A percentile compares a stretch with the other conserved stretches of the same genome.
These are phyloP conservation scores for Botrytis medusae DNA, from an alignment of 2,329 filamentous ascomycete species.

Conservation along the genomic window DNA sequence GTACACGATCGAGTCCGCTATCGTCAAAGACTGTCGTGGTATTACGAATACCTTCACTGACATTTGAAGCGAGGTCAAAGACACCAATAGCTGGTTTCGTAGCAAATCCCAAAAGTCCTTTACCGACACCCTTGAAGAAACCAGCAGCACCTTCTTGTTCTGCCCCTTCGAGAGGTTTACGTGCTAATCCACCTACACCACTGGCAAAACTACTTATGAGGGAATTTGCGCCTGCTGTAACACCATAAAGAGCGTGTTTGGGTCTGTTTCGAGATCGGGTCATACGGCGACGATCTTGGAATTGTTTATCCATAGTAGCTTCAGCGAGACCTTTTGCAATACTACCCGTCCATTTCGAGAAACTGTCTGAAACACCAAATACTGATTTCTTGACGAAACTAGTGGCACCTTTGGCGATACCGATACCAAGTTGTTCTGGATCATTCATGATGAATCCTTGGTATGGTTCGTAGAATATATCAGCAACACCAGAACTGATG, in stretches of 20 bases:
- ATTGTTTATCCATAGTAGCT: conserved; percentile 96
- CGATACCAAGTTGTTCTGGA: conserved; percentile 90
- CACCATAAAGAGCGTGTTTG: conserved; percentile 95
- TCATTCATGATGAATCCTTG: conserved; percentile 90
- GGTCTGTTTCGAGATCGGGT: conserved; percentile 88
- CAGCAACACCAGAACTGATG: conserved; percentile 92
- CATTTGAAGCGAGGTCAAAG: conserved; percentile 93
- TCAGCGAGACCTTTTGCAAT: conserved; percentile 95
- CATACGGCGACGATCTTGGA: conserved; percentile 94
- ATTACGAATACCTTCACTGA: conserved; percentile 96
- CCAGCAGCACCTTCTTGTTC: conserved; percentile 92
- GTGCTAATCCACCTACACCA: conserved; percentile 87
- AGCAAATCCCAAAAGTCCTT: conserved; percentile 88
- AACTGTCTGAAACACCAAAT: conserved; percentile 94
- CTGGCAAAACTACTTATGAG: conserved; percentile 90
- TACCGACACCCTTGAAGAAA: conserved; percentile 97
- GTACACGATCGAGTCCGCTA: conserved; percentile 88
- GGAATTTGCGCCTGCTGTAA: conserved; percentile 92
- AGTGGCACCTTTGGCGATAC: conserved; percentile 93
- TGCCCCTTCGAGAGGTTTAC: conserved; percentile 91
- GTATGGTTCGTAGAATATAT: conserved; percentile 99
- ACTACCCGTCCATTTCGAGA: conserved; percentile 96
- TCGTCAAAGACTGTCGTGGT: conserved; percentile 98
- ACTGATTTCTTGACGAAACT: conserved; percentile 99
- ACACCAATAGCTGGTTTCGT: conserved; percentile 97